Evolutionary conservation across 2,329 filamentous ascomycete genomes (phyloP).

Genomic region (Epicoccum sorghinum): DNA sequence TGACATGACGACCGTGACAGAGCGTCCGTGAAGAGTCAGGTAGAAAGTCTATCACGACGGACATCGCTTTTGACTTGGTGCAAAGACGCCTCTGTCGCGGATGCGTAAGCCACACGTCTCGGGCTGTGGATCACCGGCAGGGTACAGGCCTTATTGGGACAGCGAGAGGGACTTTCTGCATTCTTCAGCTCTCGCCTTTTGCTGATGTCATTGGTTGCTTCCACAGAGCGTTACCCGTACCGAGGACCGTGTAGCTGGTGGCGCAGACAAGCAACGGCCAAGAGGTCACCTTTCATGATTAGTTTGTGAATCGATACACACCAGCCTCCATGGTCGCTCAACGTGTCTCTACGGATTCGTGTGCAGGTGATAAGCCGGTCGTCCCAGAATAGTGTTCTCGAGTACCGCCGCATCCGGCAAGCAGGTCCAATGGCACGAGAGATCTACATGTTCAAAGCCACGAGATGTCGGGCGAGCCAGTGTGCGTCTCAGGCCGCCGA

Average conservation of each 20-base stretch:
- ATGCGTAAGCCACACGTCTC: not conserved
- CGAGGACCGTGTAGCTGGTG: too few relatives aligned
- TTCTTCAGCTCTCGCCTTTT: too few relatives aligned
- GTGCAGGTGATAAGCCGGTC: too few relatives aligned
- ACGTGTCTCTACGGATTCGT: too few relatives aligned
- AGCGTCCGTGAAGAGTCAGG: not conserved
- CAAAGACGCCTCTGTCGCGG: not conserved
- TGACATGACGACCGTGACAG: conserved; percentile 7
- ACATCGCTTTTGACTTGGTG: conserved; percentile 9
- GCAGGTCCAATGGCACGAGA: conserved; percentile 1
- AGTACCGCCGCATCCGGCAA: not conserved
- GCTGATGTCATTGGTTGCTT: too few relatives aligned
- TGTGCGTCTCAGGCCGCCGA: not conserved
- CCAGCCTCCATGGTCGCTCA: too few relatives aligned
- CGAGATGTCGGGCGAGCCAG: not conserved
- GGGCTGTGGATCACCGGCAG: not conserved
- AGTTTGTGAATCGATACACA: too few relatives aligned
- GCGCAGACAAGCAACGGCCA: too few relatives aligned
- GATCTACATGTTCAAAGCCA: not conserved
- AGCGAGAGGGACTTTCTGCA: not conserved
- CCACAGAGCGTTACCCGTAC: too few relatives aligned
- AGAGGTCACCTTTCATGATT: too few relatives aligned
- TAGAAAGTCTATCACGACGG: conserved; percentile 1
- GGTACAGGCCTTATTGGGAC: not conserved
- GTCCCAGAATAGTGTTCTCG: too few relatives aligned